Percentiles rank a stretch among this genome's conserved stretches.
Conservation (phyloP, 257 asterid genomes). For the Capsicum rhomboideum region DNA sequence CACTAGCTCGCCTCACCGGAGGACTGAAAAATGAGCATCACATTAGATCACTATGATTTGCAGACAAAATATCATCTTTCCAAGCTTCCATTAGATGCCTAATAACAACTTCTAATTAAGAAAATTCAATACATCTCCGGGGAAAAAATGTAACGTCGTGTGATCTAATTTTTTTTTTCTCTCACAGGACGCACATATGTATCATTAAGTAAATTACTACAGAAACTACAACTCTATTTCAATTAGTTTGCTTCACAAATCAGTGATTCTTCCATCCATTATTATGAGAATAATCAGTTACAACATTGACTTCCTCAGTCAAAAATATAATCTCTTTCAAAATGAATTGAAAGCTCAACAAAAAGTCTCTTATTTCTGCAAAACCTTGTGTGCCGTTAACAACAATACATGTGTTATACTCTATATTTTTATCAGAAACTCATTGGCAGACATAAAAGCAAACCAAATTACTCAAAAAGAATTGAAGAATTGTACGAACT, state of each 20-base stretch:
- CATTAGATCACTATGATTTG: background rate
- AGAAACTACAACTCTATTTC: background rate
- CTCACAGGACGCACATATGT: background rate
- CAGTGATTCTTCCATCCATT: background rate
- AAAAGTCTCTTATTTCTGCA: background rate
- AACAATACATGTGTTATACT: background rate
- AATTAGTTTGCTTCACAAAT: background rate
- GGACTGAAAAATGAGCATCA: slow-evolving; percentile 46
- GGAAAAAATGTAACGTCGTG: background rate
- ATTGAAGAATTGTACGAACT: background rate
- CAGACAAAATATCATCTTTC: background rate
- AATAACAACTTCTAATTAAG: background rate
- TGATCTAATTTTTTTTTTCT: background rate
- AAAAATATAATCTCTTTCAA: background rate
- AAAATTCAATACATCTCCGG: background rate
- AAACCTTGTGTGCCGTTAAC: background rate
- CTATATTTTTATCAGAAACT: background rate
- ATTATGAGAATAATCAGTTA: background rate
- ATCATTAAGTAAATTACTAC: background rate
- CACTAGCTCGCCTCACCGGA: slow-evolving; percentile 92
- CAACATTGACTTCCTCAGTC: background rate
- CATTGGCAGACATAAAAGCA: background rate
- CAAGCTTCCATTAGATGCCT: background rate
- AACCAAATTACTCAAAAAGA: background rate
- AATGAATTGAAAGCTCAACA: background rate